These are phyloP conservation scores for Erysimum cheiranthoides DNA, from an alignment of 345 rosid genomes.

Conservation along the genomic window DNA sequence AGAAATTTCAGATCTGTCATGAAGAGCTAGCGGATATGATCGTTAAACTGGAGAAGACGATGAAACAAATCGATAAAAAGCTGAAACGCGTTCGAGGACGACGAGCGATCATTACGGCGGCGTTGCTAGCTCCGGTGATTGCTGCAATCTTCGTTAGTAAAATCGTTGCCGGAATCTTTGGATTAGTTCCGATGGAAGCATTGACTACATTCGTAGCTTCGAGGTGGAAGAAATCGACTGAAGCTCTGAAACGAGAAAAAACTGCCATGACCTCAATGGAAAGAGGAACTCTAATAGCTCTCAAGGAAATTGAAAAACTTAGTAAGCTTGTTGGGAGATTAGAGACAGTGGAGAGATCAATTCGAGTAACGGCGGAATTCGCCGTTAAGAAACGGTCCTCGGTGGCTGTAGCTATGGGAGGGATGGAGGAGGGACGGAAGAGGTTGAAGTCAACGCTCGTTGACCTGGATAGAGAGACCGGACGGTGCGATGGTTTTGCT, in stretches of 20 bases:
- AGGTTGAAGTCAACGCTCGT: slow-evolving; percentile 19
- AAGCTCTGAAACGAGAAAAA: slow-evolving; percentile 23
- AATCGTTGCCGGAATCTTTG: background rate
- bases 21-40: slow-evolving; percentile 18
- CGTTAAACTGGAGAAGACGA: slow-evolving; percentile 1
- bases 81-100: slow-evolving; percentile 10
- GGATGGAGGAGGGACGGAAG: slow-evolving; percentile 3
- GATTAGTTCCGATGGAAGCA: background rate
- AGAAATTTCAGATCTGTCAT: slow-evolving; percentile 14
- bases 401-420: slow-evolving; percentile 14
- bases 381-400: slow-evolving; percentile 22
- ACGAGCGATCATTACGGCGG: slow-evolving; percentile 1
- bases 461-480: slow-evolving; percentile 26
- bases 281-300: slow-evolving; percentile 18
- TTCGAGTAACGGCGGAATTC: background rate
- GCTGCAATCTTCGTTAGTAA: background rate
- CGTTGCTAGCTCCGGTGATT: background rate
- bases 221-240: slow-evolving; percentile 12
- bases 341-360: slow-evolving; percentile 26
- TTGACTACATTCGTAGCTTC: background rate
- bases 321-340: slow-evolving; percentile 12
- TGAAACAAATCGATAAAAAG: slow-evolving; percentile 25
- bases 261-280: slow-evolving; percentile 34
- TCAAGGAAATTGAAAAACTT: slow-evolving; percentile 15
- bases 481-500: slow-evolving; percentile 12